Percentiles rank a stretch among this genome's conserved stretches.
These are phyloP conservation scores for Calonectria crousiana DNA, from an alignment of 2,329 filamentous ascomycete genomes.

Conservation along the genomic window DNA sequence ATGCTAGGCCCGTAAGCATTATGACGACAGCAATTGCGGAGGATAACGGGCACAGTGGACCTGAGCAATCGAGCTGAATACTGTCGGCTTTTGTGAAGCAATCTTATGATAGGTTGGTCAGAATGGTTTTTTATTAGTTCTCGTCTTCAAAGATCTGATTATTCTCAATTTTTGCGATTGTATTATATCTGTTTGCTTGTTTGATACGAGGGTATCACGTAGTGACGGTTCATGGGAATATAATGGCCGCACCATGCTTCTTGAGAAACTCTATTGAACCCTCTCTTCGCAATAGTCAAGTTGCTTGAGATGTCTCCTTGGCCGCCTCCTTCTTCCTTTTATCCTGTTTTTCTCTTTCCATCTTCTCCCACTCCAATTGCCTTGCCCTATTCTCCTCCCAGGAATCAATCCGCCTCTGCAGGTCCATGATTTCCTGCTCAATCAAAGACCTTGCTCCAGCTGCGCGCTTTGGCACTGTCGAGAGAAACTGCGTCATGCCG, in stretches of 20 bases:
- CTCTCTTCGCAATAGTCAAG: background rate
- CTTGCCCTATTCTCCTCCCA: background rate
- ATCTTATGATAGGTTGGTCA: background rate
- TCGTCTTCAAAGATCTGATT: too few relatives aligned
- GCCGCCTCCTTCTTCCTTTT: background rate
- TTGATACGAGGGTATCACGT: too few relatives aligned
- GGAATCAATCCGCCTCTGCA: background rate
- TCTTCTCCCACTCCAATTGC: background rate
- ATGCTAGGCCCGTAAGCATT: background rate
- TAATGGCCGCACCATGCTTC: too few relatives aligned
- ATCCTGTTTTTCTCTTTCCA: background rate
- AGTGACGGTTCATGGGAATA: too few relatives aligned
- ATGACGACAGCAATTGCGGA: background rate
- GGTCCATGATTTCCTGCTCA: background rate
- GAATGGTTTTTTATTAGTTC: background rate
- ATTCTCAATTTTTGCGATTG: too few relatives aligned
- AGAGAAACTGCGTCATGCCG: background rate
- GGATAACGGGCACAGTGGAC: too few relatives aligned
- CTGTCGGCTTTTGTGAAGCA: too few relatives aligned
- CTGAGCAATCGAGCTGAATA: background rate
- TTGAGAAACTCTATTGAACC: background rate
- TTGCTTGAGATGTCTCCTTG: background rate
- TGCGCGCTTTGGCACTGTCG: background rate
- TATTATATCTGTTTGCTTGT: too few relatives aligned
- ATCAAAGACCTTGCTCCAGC: background rate